Base-by-base conservation (phyloP, 1,284 basidiomycete genomes). In the Gymnopus androsaceus region DNA sequence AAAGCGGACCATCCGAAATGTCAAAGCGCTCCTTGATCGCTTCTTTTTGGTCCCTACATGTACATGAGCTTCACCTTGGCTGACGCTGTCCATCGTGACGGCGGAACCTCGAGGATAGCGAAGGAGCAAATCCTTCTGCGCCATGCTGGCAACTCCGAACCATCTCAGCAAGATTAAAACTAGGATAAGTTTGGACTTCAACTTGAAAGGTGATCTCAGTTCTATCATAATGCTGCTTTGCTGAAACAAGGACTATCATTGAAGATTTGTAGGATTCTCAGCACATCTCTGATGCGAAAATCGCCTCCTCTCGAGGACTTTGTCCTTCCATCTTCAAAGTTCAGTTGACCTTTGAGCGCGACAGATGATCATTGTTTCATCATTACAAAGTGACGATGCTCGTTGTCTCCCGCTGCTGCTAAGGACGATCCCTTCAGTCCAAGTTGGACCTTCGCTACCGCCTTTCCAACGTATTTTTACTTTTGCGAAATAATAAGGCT, bases 361-460 rank as follows among this genome's bases (percentile, higher is more conserved):
- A 38, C 27, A 25, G 36, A 15, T 28, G 33, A 50, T 50, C 48
- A 50, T 38, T 11, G 23, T 50, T 14, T n/a, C 48, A 50, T 37
- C 34, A 23, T 28, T 37, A 50, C 48, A 50, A 38, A 19, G 33
- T 11, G 23, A 48, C 33, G 6, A 19, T 21, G 4, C 14, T 11
- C 14, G 21, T 48, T 36, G n/a, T n/a, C 9, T 15, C 15, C 33
- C 19, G 19, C 11, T 36, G 33, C 21, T 21, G 25, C 17, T 19
- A 21, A 48, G 31, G 21, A 48, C 21, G 9, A 11, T 48, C 6
- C 14, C 19, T 46, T 37, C 21, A 19, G 46, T 12, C 46, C 15
- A 50, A 21, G 14, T 38, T 37, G 33, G 19, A 36, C 48, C 34
- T 19, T 36, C 19, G 31, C 25, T 30, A 9, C 40, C 21, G 40